phyloP scores from a whole-genome alignment of 495 filamentous ascomycete genomes.

The Xylaria acuta region DNA sequence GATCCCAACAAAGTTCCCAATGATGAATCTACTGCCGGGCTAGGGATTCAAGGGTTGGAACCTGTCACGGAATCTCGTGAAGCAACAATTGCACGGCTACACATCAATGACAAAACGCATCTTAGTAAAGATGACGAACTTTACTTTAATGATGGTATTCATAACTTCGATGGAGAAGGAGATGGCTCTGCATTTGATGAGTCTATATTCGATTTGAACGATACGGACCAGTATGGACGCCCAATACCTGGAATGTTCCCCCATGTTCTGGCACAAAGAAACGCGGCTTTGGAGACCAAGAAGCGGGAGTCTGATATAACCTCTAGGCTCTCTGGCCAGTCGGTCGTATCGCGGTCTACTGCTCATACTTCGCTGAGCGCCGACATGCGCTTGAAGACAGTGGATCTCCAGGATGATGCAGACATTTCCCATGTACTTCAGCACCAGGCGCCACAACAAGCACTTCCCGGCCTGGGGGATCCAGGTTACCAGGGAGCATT shows the following conservation, averaged over 20 bases:
- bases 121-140: constrained; percentile 70
- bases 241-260: constrained; percentile 58
- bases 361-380: constrained; percentile 46
- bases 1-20: constrained; percentile 21
- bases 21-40: constrained; percentile 34
- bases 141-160: constrained; percentile 78
- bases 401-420: constrained; percentile 16
- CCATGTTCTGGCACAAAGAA: constrained; percentile 47
- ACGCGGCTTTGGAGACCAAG: constrained; percentile 33
- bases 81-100: constrained; percentile 10
- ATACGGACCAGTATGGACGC: constrained; percentile 61
- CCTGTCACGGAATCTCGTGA: constrained; percentile 26
- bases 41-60: constrained; percentile 46
- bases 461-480: constrained; percentile 36
- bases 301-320: constrained; percentile 49
- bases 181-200: constrained; percentile 72
- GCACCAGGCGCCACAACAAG: constrained; percentile 30
- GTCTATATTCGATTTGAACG: constrained; percentile 76
- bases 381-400: constrained; percentile 32
- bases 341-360: constrained; percentile 48
- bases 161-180: constrained; percentile 56
- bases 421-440: constrained; percentile 27
- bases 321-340: constrained; percentile 46
- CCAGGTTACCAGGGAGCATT: constrained; percentile 82
- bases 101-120: constrained; percentile 28